A percentile compares a stretch with the other conserved stretches of the same genome.
phyloP scores from a whole-genome alignment of 306 rosid species.

The Quercus glauca region DNA sequence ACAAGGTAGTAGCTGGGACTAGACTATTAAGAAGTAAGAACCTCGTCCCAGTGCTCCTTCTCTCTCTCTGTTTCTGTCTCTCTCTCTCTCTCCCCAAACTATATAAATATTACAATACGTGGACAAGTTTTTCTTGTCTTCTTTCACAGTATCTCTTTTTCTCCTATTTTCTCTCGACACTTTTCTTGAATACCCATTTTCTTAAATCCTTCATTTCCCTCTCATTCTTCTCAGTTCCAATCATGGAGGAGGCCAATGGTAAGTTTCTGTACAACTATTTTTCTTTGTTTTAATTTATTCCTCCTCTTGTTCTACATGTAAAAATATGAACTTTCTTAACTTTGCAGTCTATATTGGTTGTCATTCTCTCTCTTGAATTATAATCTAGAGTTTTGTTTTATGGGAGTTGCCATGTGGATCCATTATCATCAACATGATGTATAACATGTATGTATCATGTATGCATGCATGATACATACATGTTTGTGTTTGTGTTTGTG shows the following conservation, averaged over 20 bases:
- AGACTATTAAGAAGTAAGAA: too few relatives aligned
- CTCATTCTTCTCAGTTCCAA: slow-evolving; percentile 14
- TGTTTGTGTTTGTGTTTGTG: too few relatives aligned
- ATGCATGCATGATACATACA: background rate
- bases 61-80: background rate
- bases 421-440: background rate
- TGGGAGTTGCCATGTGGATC: background rate
- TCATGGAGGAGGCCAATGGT: slow-evolving; percentile 60
- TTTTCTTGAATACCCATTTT: slow-evolving; percentile 1
- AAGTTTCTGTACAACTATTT: slow-evolving; percentile 2
- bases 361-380: background rate
- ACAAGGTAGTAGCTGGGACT: too few relatives aligned
- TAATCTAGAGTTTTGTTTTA: background rate
- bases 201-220: slow-evolving; percentile 15
- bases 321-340: background rate
- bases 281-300: background rate
- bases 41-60: too few relatives aligned
- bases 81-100: background rate
- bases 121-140: slow-evolving; percentile 22
- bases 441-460: background rate
- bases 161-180: background rate
- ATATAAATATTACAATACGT: slow-evolving; percentile 7
- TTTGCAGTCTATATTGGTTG: background rate
- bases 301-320: background rate
- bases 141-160: background rate